Base-by-base conservation (phyloP, 805 yeast species). In the Jamesozyma gamospora region DNA sequence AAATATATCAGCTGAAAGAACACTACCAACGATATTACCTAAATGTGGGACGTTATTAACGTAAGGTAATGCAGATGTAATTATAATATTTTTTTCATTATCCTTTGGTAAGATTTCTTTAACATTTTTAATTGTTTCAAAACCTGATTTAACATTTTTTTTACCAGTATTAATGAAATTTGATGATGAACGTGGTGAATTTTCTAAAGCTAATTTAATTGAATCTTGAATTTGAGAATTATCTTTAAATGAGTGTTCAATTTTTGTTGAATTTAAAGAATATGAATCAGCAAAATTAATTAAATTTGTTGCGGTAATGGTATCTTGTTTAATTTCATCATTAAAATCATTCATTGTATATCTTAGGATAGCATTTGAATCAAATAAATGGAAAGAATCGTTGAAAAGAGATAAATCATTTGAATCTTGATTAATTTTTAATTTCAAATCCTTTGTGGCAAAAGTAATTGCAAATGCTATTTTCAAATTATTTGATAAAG, bases 11-110 rank as follows among this genome's bases (percentile, higher is more conserved):
- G 98, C 98, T 43, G 87, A 76, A 48, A 92, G 72, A 29, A 90
- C 96, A 26, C 95, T 82, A 6, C 99, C 99, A 41, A 92, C 78
- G 50, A 92, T 87, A 67, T 92, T 92, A 55, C 99, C 99, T 60
- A 92, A 72, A 65, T 92, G 99, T 34, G 99, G 99, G 38, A 92
- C 98, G 58, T 92, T 92, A 67, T 92, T 92, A 40, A 92, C 99
- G 53, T 92, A 92, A 10, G 99, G 99, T 54, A 92, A 74, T 27
- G 99, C 97, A 19, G 97, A 88, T 1, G 97, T 90, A 56, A 92
- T 79, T 51, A 92, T 67, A 41, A 90, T 75, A 64, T 92, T 92
- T 56, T 82, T 74, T 65, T 82, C 82, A 41, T 72, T 74, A 18
- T 72, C 67, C 50, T 74, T 75, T 42, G 97, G 98, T 37, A 72